Percentiles rank a stretch among this genome's conserved stretches.
These are phyloP conservation scores for Mucor circinelloides DNA, from an alignment of 371 early-diverging fungal genomes.

Conservation along the genomic window DNA sequence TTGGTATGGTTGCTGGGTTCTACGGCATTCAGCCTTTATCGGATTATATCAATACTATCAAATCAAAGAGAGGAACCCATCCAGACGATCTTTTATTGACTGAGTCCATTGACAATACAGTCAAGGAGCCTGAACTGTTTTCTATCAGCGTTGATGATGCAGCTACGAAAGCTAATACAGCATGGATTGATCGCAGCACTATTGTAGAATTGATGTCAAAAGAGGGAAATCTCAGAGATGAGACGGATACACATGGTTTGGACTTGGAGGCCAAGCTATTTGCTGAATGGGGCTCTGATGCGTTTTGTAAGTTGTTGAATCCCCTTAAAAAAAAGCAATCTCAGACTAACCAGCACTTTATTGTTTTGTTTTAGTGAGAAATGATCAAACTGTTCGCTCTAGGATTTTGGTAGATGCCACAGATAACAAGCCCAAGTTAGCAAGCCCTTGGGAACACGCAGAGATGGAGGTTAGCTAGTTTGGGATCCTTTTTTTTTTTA, in stretches of 20 bases:
- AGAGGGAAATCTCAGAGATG: constrained; percentile 30
- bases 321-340: no score
- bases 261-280: constrained; percentile 48
- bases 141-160: background rate
- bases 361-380: constrained; percentile 10
- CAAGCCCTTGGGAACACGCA: constrained; percentile 24
- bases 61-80: background rate
- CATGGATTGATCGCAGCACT: constrained; percentile 29
- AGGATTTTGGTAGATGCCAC: constrained; percentile 1
- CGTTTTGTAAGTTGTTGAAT: constrained; percentile 26
- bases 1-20: constrained; percentile 37
- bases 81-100: background rate
- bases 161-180: background rate
- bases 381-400: constrained; percentile 8
- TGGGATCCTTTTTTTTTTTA: background rate
- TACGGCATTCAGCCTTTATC: constrained; percentile 30
- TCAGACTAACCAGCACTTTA: background rate
- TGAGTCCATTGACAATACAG: background rate
- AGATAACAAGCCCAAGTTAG: constrained; percentile 14
- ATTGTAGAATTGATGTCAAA: constrained; percentile 34
- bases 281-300: constrained; percentile 48
- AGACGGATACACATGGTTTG: constrained; percentile 40
- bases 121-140: background rate
- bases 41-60: constrained; percentile 17
- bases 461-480: background rate